Conservation (phyloP, 208 protist species). For the Crithidia acanthocephali region DNA sequence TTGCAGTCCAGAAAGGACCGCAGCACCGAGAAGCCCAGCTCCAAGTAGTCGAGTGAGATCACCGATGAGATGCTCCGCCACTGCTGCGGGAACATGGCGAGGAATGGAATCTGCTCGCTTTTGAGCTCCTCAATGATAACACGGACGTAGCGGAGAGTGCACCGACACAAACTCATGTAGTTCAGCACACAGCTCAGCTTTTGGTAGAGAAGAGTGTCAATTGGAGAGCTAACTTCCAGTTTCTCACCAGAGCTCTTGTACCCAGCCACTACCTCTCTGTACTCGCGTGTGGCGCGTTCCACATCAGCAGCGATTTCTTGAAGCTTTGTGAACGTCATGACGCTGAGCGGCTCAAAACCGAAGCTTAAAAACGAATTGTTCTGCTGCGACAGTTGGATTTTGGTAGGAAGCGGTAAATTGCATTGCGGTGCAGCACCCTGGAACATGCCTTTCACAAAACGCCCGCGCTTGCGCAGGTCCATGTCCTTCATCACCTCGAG, state of each 20-base stretch:
- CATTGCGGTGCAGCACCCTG: slow-evolving; percentile 58
- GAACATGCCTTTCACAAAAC: slow-evolving; percentile 80
- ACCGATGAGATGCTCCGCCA: slow-evolving; percentile 80
- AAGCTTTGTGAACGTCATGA: slow-evolving; percentile 61
- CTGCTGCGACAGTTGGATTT: slow-evolving; percentile 83
- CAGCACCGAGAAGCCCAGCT: slow-evolving; percentile 69
- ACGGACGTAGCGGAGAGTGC: slow-evolving; percentile 74
- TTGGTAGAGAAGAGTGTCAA: slow-evolving; percentile 62
- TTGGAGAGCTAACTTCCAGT: slow-evolving; percentile 60
- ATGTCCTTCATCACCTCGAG: slow-evolving; percentile 79
- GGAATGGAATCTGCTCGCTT: slow-evolving; percentile 42
- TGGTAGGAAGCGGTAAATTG: slow-evolving; percentile 74
- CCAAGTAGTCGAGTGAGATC: slow-evolving; percentile 75
- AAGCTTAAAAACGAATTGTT: slow-evolving; percentile 78
- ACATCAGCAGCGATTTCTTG: slow-evolving; percentile 42
- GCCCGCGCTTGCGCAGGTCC: slow-evolving; percentile 76
- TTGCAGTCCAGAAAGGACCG: slow-evolving; percentile 64
- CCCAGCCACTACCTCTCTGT: slow-evolving; percentile 61
- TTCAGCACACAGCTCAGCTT: slow-evolving; percentile 52
- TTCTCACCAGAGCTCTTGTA: slow-evolving; percentile 68
- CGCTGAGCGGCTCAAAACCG: slow-evolving; percentile 83
- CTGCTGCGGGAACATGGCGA: slow-evolving; percentile 68
- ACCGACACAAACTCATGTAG: slow-evolving; percentile 70
- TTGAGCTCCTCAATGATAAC: slow-evolving; percentile 59
- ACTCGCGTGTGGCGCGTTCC: slow-evolving; percentile 64